phyloP scores from a whole-genome alignment of 2,329 filamentous ascomycete genomes.

The Alternaria conjuncta region DNA sequence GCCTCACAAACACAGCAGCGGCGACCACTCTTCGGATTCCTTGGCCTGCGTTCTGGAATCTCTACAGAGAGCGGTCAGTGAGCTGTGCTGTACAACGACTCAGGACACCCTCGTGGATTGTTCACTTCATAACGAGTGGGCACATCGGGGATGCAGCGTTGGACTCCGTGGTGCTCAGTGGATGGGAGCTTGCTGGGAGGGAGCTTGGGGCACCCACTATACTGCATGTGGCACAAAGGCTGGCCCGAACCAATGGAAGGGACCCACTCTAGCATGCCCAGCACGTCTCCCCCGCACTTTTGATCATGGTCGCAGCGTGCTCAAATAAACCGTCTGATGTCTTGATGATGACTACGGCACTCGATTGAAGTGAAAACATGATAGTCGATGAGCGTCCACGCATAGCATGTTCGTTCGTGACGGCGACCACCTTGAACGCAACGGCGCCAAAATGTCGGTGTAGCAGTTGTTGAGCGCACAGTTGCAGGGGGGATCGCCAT shows the following conservation, averaged over 20 bases:
- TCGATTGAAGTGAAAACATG: not conserved
- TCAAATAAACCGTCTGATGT: conserved; percentile 1
- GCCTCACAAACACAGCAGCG: conserved; percentile 3
- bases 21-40: not conserved
- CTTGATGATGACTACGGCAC: not conserved
- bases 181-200: conserved; percentile 1
- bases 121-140: conserved; percentile 10
- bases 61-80: conserved; percentile 15
- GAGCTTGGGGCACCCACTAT: conserved; percentile 11
- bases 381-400: not conserved
- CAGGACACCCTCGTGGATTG: conserved; percentile 2
- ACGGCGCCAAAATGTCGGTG: conserved; percentile 27
- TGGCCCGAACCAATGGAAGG: conserved; percentile 18
- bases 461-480: conserved; percentile 17
- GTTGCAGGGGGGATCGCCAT: conserved; percentile 19
- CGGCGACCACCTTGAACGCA: not conserved
- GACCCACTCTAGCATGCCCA: conserved; percentile 10
- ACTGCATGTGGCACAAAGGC: not conserved
- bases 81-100: conserved; percentile 5
- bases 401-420: not conserved
- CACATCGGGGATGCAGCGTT: conserved; percentile 17
- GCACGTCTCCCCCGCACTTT: conserved; percentile 19
- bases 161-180: conserved; percentile 15
- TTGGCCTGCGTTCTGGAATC: conserved; percentile 12
- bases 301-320: conserved; percentile 5